Conservation (phyloP, 2,329 filamentous ascomycete species). For the Aspergillus clavatus region DNA sequence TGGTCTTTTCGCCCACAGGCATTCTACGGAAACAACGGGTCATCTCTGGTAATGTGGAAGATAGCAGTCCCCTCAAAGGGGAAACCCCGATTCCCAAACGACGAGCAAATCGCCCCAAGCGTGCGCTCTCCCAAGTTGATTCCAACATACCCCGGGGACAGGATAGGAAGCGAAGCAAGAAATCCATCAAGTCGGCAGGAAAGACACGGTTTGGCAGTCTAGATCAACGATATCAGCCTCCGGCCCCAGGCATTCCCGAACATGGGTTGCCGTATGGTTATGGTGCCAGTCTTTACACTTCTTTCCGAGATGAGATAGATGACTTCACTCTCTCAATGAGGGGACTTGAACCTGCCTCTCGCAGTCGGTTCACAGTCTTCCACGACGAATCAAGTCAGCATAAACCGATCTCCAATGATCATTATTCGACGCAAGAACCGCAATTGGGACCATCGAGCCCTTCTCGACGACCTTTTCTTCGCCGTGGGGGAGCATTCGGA, state of each 20-base stretch:
- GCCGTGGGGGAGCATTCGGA: constrained; percentile 8
- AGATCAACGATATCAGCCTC: constrained; percentile 14
- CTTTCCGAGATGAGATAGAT: constrained; percentile 24
- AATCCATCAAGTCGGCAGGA: constrained; percentile 7
- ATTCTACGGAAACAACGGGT: constrained; percentile 40
- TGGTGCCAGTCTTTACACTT: constrained; percentile 16
- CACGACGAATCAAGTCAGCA: constrained; percentile 26
- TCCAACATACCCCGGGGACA: constrained; percentile 29
- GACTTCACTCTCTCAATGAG: constrained; percentile 33
- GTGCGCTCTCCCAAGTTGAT: constrained; percentile 29
- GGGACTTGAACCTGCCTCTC: constrained; percentile 26
- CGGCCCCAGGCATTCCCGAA: constrained; percentile 18
- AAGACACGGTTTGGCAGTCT: constrained; percentile 9
- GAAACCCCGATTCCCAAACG: constrained; percentile 41
- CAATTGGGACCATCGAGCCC: constrained; percentile 13
- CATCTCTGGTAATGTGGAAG: constrained; percentile 47
- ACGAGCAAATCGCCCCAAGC: constrained; percentile 28
- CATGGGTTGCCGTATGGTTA: constrained; percentile 14
- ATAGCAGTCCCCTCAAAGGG: constrained; percentile 44
- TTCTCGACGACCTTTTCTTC: constrained; percentile 21
- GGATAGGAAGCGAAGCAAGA: constrained; percentile 24
- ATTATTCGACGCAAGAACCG: constrained; percentile 3
- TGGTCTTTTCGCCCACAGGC: constrained; percentile 44
- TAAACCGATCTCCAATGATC: constrained; percentile 9
- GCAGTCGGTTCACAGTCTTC: constrained; percentile 34